A percentile compares a stretch with the other conserved stretches of the same genome.
These are phyloP conservation scores for Tulasnella sp. DNA, from an alignment of 768 basidiomycete species.

Conservation along the genomic window DNA sequence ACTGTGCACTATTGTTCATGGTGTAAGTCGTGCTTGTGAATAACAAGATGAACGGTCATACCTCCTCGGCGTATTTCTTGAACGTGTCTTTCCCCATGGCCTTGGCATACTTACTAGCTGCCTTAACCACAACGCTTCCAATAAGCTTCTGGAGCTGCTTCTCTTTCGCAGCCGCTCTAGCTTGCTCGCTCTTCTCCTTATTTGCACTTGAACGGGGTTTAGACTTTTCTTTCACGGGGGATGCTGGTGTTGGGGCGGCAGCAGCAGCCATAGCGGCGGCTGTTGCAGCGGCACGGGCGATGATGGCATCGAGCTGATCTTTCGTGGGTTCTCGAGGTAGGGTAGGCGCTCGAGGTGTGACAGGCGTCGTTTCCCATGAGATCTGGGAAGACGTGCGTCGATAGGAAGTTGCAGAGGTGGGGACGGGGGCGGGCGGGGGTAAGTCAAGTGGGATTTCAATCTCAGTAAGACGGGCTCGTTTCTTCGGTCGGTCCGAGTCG, in stretches of 20 bases:
- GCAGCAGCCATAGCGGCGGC: slow-evolving; percentile 19
- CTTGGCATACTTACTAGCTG: slow-evolving; percentile 79
- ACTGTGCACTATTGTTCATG: slow-evolving; percentile 54
- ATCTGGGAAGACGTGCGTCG: neutral
- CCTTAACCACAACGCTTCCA: slow-evolving; percentile 80
- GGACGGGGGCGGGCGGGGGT: neutral
- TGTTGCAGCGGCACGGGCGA: slow-evolving; percentile 28
- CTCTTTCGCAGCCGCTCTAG: slow-evolving; percentile 35
- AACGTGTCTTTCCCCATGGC: slow-evolving; percentile 67
- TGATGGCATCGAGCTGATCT: slow-evolving; percentile 27
- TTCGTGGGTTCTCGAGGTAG: slow-evolving; percentile 17
- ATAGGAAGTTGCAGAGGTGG: neutral
- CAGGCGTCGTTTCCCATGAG: neutral
- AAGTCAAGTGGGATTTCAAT: slow-evolving; percentile 20
- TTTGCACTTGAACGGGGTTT: neutral
- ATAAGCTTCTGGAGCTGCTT: slow-evolving; percentile 73
- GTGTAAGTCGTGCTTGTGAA: neutral
- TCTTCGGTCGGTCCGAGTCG: slow-evolving; percentile 14
- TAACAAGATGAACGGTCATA: slow-evolving; percentile 27
- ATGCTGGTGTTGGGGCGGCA: slow-evolving; percentile 1
- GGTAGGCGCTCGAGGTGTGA: neutral
- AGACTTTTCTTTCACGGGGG: slow-evolving; percentile 49
- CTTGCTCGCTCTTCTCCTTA: slow-evolving; percentile 9
- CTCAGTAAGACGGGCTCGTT: slow-evolving; percentile 16
- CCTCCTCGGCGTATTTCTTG: slow-evolving; percentile 95